phyloP scores from a whole-genome alignment of 306 rosid species.

The Cyclanthera cordifolia region DNA sequence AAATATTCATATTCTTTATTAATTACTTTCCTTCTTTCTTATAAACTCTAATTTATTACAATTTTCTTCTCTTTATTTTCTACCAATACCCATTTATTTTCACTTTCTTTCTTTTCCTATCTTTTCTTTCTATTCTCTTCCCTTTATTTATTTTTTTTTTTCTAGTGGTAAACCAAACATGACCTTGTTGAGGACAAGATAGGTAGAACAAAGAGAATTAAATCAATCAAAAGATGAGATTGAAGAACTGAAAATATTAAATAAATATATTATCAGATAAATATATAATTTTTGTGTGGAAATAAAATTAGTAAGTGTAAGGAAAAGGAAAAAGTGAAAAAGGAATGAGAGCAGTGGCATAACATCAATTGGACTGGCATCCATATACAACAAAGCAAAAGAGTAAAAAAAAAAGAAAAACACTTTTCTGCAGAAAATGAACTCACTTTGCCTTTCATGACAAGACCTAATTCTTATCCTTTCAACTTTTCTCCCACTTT shows the following conservation, averaged over 20 bases:
- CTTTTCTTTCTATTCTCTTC: too few relatives aligned
- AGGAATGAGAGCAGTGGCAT: constrained; percentile 45
- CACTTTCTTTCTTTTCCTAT: too few relatives aligned
- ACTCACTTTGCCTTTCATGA: constrained; percentile 60
- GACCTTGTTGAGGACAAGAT: neutral
- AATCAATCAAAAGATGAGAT: constrained; percentile 10
- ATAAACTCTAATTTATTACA: too few relatives aligned
- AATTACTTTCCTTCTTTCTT: too few relatives aligned
- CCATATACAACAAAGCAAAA: constrained; percentile 30
- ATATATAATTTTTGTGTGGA: neutral
- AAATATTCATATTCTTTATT: too few relatives aligned
- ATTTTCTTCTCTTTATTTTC: too few relatives aligned
- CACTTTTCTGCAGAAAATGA: constrained; percentile 31
- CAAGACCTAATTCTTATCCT: constrained; percentile 46
- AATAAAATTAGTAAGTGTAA: neutral
- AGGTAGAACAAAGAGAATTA: constrained; percentile 1
- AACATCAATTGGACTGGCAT: constrained; percentile 61
- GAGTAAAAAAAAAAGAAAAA: too few relatives aligned
- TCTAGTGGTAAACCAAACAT: too few relatives aligned
- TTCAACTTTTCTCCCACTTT: constrained; percentile 25
- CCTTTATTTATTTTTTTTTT: too few relatives aligned
- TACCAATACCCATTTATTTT: too few relatives aligned
- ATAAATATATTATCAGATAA: too few relatives aligned
- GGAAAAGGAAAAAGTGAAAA: constrained; percentile 15
- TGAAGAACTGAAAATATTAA: too few relatives aligned